Base-by-base conservation (phyloP, 345 rosid genomes). In the Lepidium sativum region DNA sequence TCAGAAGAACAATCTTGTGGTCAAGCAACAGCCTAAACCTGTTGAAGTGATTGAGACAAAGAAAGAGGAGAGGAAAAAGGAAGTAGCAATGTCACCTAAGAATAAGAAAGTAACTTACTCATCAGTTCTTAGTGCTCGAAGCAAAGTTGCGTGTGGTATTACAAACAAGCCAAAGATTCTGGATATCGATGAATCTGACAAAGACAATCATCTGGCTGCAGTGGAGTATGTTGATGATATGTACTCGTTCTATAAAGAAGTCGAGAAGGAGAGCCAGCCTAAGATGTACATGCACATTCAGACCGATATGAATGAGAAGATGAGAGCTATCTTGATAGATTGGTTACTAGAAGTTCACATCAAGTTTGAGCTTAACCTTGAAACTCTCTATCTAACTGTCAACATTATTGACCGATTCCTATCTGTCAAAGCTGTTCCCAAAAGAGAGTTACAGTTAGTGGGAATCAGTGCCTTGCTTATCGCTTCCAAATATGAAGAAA, bases 401-500 rank as follows among this genome's bases (percentile, higher is more conserved):
- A 85, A 88, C 63, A 81, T 95, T 38, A 81, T 84, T 4, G 98
- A 95, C 52, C 84, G 97, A 4, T 91, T 95, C 78, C 73, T 91
- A 7, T 79, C 94, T 0, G 72, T 79, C 10, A 85, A 80, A 68
- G 32, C 75, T 6, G 86, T 95, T 18, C 82, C 95, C 0, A 85
- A 87, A 71, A 81, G 81, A 71, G 99, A 95, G 54, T 43, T 95
- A 14, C 98, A 88, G 73, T 81, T 95, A 39, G 60, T 91, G 5
- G 99, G 99, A 9, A 81, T 95, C 72, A 76, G 91, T 31, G 95
- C 99, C 50, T 78, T 83, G 54, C 87, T 91, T n/a, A 82, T 83
- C 1, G 98, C 98, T 39, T 84, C 98, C 4, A 95, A 95, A 39
- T 91, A 95, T 51, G 97, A 91, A 68, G 99, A 91, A 48, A 95